Base-by-base conservation (phyloP, 225 moss, liverwort and hornwort species). In the Ulota crispa region DNA sequence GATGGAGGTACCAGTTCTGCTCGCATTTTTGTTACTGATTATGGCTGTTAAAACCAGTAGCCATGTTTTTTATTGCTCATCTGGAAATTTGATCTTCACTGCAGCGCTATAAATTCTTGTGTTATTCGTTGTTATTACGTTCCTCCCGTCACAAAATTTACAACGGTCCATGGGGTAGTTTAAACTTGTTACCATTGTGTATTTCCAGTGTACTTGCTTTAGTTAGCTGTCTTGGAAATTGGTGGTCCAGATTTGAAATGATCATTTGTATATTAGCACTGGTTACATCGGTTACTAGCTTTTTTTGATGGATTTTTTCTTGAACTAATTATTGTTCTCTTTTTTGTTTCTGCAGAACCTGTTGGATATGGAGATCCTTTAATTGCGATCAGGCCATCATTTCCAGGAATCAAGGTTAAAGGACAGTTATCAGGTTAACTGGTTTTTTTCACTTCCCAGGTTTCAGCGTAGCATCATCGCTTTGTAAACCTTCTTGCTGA, bases 281-380 rank as follows among this genome's bases (percentile, higher is more conserved):
- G 20, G 41, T 42, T 7, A 20, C 32, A 16, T 52, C 31, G 19
- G 30, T 68, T 52, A 1, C 10, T 8, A 76, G 27, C 24, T 37
- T 10, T 60, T 60, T 72, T 45, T 30, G 42, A 41, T 41, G 23
- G 3, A 0, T 50, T 11, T 42, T 9, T 65, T 1, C 14, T 6
- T 32, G 0, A 31, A 64, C 31, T 78, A 31, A 81, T 34, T 50
- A 6, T 50, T 5, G 6, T 5, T 28, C 10, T 36, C 21, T 2
- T 4, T 19, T 34, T 30, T 26, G 8, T 43, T 34, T 37, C 50
- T 92, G 87, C 95, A 98, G 98, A 95, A 84, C 98, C 98, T 28
- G 98, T 98, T 60, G 98, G 98, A 74, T 98, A 95, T 60, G 98
- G 98, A 85, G 98, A 98, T 85, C 95, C 98, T 45, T 85, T 98